These are phyloP conservation scores for Phytophthora pinifolia DNA, from an alignment of 352 stramenopile species.

Conservation along the genomic window DNA sequence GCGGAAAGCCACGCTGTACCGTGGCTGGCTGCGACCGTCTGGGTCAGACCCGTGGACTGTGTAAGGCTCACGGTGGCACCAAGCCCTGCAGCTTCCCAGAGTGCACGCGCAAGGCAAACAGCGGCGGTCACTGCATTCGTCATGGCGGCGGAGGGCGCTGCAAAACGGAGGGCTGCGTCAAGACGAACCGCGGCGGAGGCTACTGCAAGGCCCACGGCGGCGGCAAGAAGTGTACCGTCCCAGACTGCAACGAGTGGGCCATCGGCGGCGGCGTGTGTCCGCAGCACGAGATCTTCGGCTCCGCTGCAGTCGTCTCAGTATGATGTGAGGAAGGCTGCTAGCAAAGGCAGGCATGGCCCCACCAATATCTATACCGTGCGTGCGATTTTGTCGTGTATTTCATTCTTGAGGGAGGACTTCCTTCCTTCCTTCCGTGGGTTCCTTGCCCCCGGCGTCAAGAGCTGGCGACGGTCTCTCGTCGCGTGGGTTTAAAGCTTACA, in stretches of 20 bases:
- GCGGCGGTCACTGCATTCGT: constrained; percentile 77
- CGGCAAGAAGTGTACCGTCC: constrained; percentile 69
- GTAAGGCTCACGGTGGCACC: constrained; percentile 80
- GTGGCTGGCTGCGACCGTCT: constrained; percentile 72
- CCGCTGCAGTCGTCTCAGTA: constrained; percentile 46
- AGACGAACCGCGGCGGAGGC: constrained; percentile 77
- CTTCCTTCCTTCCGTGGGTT: constrained; percentile 9
- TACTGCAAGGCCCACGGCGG: constrained; percentile 81
- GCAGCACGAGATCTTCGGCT: constrained; percentile 61
- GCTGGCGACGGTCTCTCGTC: constrained; percentile 7
- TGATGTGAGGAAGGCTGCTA: constrained; percentile 22
- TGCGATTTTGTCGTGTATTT: constrained; percentile 29
- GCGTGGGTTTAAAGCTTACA: constrained; percentile 42
- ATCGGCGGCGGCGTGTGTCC: constrained; percentile 64
- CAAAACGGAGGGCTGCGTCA: constrained; percentile 62
- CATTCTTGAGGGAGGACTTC: constrained; percentile 12
- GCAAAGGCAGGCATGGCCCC: constrained; percentile 9
- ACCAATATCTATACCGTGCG: constrained; percentile 26
- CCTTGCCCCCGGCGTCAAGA: not conserved
- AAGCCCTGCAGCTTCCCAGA: constrained; percentile 58
- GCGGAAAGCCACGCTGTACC: constrained; percentile 65
- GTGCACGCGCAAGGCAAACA: constrained; percentile 73
- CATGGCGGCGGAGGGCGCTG: constrained; percentile 77
- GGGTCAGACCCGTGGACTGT: constrained; percentile 62
- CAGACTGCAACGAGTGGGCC: constrained; percentile 70